Evolutionary conservation across 768 basidiomycete species (phyloP).

Genomic region (Dacryopinax spathularia): DNA sequence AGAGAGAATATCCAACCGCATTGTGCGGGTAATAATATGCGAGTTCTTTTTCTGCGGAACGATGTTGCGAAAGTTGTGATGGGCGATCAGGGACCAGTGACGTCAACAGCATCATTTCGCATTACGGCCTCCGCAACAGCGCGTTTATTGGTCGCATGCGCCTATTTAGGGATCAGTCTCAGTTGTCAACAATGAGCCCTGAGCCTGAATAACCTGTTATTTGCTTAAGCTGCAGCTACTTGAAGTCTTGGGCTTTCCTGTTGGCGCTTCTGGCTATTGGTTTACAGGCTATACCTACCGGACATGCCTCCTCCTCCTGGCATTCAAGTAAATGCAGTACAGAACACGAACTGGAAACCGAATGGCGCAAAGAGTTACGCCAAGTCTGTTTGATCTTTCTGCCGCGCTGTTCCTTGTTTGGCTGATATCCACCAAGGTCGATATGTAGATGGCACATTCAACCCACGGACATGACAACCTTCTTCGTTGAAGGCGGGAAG

Average conservation of each 20-base stretch:
- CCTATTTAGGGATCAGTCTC: background rate
- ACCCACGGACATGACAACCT: background rate
- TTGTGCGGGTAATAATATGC: too few relatives aligned
- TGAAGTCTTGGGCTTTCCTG: background rate
- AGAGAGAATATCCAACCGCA: too few relatives aligned
- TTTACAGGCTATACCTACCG: background rate
- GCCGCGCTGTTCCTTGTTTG: background rate
- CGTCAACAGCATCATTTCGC: background rate
- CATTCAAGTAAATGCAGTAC: background rate
- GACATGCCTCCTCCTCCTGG: background rate
- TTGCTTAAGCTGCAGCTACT: too few relatives aligned
- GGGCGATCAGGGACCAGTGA: background rate
- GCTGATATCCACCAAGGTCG: background rate
- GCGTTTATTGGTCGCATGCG: background rate
- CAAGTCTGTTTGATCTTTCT: background rate
- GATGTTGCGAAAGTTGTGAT: too few relatives aligned
- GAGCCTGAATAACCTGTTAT: background rate
- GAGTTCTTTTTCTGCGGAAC: too few relatives aligned
- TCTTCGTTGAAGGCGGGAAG: background rate
- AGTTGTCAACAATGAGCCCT: background rate
- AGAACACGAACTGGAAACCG: background rate
- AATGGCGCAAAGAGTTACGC: background rate
- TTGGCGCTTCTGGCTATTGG: background rate
- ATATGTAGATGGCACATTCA: background rate
- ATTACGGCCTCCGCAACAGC: background rate